phyloP scores from a whole-genome alignment of 192 early-diverging fungal species.

The Umbelopsis ramanniana region DNA sequence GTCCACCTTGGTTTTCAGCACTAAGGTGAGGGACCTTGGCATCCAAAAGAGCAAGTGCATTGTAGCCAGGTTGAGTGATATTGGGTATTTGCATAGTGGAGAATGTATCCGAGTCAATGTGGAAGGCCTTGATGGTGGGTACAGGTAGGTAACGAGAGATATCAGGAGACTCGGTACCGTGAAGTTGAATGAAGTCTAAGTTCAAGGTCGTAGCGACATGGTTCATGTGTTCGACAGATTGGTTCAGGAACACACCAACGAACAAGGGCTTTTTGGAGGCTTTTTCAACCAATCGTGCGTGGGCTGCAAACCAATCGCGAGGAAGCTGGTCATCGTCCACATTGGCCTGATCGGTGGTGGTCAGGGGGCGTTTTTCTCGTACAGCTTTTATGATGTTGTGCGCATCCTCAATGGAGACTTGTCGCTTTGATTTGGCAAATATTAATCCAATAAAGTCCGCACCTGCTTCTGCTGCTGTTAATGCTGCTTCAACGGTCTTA shows the following conservation, averaged over 20 bases:
- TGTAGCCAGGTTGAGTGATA: slow-evolving; percentile 57
- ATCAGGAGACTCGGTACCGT: slow-evolving; percentile 76
- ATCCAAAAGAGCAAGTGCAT: slow-evolving; percentile 63
- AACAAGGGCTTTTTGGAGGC: slow-evolving; percentile 71
- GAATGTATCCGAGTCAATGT: slow-evolving; percentile 67
- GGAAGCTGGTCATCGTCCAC: slow-evolving; percentile 24
- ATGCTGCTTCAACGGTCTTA: slow-evolving; percentile 78
- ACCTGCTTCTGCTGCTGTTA: slow-evolving; percentile 72
- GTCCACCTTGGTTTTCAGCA: slow-evolving; percentile 72
- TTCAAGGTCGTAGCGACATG: slow-evolving; percentile 61
- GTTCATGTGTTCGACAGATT: slow-evolving; percentile 77
- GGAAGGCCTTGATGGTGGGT: slow-evolving; percentile 90
- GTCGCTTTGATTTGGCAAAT: slow-evolving; percentile 85
- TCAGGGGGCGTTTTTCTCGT: not conserved
- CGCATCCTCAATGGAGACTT: slow-evolving; percentile 69
- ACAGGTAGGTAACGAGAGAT: slow-evolving; percentile 74
- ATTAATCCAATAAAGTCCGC: slow-evolving; percentile 96
- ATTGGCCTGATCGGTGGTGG: slow-evolving; percentile 1
- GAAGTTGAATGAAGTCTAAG: slow-evolving; percentile 94
- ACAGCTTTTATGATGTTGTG: slow-evolving; percentile 76
- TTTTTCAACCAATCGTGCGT: slow-evolving; percentile 46
- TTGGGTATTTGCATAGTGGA: slow-evolving; percentile 31
- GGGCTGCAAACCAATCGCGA: slow-evolving; percentile 56
- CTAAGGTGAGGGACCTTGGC: slow-evolving; percentile 59
- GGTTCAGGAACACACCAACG: slow-evolving; percentile 94